phyloP scores from a whole-genome alignment of 2,329 filamentous ascomycete species.

The Ophiostoma angusticollis region DNA sequence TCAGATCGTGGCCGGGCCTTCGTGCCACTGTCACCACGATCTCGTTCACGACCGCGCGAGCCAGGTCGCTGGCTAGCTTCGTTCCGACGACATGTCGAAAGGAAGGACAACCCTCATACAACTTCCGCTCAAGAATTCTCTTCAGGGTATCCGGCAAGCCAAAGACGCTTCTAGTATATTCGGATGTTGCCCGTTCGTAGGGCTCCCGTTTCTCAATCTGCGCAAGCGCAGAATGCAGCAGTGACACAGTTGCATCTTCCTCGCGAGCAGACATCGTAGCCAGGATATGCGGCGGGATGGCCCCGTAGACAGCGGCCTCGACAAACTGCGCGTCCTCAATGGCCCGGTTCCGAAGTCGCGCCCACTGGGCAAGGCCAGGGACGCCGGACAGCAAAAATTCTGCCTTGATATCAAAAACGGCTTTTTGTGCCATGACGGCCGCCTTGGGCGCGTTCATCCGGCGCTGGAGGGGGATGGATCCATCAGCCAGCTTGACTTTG shows the following conservation, averaged over 20 bases:
- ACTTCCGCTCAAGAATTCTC: slow-evolving; percentile 1
- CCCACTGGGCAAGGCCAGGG: slow-evolving; percentile 21
- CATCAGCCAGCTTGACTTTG: background rate
- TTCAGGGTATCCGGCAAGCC: background rate
- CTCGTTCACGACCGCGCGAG: background rate
- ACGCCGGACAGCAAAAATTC: slow-evolving; percentile 3
- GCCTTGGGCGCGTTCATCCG: background rate
- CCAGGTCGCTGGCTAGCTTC: background rate
- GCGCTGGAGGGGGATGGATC: background rate
- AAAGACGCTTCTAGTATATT: background rate
- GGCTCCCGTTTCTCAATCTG: background rate
- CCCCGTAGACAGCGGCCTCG: slow-evolving; percentile 18
- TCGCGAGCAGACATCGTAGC: slow-evolving; percentile 1
- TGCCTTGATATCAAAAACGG: background rate
- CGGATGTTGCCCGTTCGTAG: background rate
- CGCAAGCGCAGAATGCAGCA: background rate
- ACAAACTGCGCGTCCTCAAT: slow-evolving; percentile 18
- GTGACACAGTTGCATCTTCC: background rate
- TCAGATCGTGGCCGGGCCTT: background rate
- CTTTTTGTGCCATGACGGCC: background rate
- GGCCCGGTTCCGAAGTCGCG: slow-evolving; percentile 1
- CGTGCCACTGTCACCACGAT: background rate
- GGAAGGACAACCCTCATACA: background rate
- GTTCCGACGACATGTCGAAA: too few species aligned
- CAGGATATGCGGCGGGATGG: slow-evolving; percentile 13